These are phyloP conservation scores for Lecanosticta acicola DNA, from an alignment of 2,329 filamentous ascomycete genomes.

Conservation along the genomic window DNA sequence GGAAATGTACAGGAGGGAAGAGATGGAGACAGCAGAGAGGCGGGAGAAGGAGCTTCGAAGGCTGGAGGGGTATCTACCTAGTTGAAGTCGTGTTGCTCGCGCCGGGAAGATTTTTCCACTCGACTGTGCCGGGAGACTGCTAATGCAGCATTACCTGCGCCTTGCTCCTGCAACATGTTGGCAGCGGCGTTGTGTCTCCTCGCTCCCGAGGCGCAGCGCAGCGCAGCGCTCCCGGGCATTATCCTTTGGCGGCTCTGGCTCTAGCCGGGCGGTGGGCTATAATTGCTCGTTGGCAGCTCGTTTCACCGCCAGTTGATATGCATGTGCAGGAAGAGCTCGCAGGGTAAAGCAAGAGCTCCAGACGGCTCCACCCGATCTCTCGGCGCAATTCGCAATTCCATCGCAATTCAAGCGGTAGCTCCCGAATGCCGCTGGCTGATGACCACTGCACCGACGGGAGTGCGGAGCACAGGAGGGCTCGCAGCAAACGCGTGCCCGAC, in stretches of 20 bases:
- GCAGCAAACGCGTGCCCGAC: too few species aligned
- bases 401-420: too few species aligned
- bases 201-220: not conserved
- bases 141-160: slow-evolving; percentile 4
- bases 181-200: not conserved
- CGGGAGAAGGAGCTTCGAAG: too few species aligned
- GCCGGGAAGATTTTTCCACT: not conserved
- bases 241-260: too few species aligned
- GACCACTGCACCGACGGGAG: too few species aligned
- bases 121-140: not conserved
- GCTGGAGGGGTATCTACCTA: too few species aligned
- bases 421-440: not conserved
- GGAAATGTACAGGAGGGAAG: not conserved
- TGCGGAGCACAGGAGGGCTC: too few species aligned
- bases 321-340: not conserved
- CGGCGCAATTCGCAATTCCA: too few species aligned
- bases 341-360: not conserved
- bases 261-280: too few species aligned
- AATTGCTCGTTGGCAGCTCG: not conserved
- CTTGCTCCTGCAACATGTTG: not conserved
- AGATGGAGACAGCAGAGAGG: not conserved
- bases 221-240: not conserved
- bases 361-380: not conserved
- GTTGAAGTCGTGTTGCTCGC: too few species aligned
- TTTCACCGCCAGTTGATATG: not conserved